Evolutionary conservation across 306 rosid genomes (phyloP), one percentile per base, ranked within the genome.

Genomic region (Quillaja saponaria): DNA sequence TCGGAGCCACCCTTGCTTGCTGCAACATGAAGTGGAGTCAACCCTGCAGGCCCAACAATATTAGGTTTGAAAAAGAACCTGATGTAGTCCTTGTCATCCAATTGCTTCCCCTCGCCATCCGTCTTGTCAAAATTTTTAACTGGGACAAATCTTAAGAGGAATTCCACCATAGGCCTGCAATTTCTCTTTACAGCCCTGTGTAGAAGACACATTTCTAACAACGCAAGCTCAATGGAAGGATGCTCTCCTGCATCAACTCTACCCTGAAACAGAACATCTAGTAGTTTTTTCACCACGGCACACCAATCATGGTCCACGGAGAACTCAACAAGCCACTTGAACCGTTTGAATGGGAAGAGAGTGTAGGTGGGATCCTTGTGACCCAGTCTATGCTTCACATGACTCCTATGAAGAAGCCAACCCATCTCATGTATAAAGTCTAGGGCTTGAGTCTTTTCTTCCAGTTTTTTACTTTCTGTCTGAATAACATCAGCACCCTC

Each of bases 281-380:
- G 66, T 40, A 91, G 90, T 62, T 84, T 91, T 47, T 82, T 91
- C 69, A 82, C 85, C 40, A 88, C 90, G 6, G 88, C 84, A 68
- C 92, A 84, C 96, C 97, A 91, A 73, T 88, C 85, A 79, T 56
- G 96, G 49, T 91, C 97, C 82, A 91, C 69, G 33, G 92, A 82
- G 76, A 88, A 91, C 72, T 86, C 90, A 75, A 86, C 77, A 58
- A 91, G 96, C 91, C 89, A 84, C 53, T 48, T 69, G 72, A 82
- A 88, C 68, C 95, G 82, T 58, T 72, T 62, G 63, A 86, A 80
- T 41, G 91, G 71, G 66, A 85, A 88, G 40, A 44, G 73, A 57
- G 74, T 79, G 40, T 70, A 81, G 57, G 71, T 77, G 13, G 88
- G 90, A 73, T 85, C 80, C 81, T 69, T 40, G 60, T 63, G 66